Base-by-base conservation (phyloP, 805 yeast species). In the Lipomyces yamanashiensis region DNA sequence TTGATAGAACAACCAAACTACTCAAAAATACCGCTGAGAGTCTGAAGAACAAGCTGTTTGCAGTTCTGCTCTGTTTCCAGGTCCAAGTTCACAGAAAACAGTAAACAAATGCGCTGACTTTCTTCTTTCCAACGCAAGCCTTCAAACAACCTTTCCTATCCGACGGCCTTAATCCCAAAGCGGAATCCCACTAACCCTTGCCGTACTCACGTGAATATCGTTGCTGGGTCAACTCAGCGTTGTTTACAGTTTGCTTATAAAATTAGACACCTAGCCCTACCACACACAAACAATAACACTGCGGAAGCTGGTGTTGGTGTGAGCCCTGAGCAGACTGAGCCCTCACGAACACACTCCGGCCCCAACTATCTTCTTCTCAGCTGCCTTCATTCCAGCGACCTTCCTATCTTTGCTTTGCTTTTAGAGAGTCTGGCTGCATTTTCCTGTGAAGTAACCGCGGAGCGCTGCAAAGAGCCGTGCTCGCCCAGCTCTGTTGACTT, bases 151-250 rank as follows among this genome's bases (percentile, higher is more conserved):
- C 28, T 28, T 28, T n/a, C n/a, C 28, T 28, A 28, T 28, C 5
- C 28, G 28, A 28, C 28, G 28, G 28, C 28, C 28, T 2, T 28
- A 28, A 6, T 28, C 53, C 53, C 37, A 49, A 49, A 49, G 34
- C 54, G 45, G 45, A 17, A 8, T 10, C 9, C 7, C 6, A 10
- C 8, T 10, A 7, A 21, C n/a, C 34, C 28, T n/a, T 8, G 8
- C 23, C 13, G 13, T 12, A 7, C 2, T 33, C 56, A 40, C 56
- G 56, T 41, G 47, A n/a, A 28, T 19, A 6, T 7, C 48, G 56
- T 53, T 53, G 56, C 47, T 23, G 28, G 39, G 56, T 23, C 56
- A 53, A 53, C 56, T 40, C 17, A 9, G 17, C 21, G 36, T 7
- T 53, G 56, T 53, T 53, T 53, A 53, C 56, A 34, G 9, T 21